Evolutionary conservation across 2,329 filamentous ascomycete genomes (phyloP).

Genomic region (Exophiala calicioides): DNA sequence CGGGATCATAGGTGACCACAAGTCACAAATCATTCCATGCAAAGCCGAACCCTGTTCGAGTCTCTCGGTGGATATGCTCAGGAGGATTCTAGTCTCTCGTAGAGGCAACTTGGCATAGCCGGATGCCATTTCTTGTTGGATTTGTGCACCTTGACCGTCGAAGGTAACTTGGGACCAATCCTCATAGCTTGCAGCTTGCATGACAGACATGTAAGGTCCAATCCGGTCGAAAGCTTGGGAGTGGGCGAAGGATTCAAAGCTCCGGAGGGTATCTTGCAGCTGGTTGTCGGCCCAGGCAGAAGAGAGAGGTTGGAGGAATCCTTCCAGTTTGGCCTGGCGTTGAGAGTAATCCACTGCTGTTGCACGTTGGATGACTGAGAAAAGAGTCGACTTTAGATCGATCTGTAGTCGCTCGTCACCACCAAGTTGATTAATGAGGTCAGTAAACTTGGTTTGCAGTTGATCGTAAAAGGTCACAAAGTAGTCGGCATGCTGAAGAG

Average conservation of each 20-base stretch:
- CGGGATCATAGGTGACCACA: conserved; percentile 86
- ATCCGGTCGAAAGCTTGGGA: conserved; percentile 78
- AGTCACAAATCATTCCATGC: conserved; percentile 71
- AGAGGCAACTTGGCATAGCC: conserved; percentile 70
- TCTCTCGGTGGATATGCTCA: conserved; percentile 91
- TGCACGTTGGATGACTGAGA: conserved; percentile 91
- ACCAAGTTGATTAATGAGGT: conserved; percentile 71
- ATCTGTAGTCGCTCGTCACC: conserved; percentile 81
- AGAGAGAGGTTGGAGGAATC: conserved; percentile 81
- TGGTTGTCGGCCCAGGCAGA: conserved; percentile 74
- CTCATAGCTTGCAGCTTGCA: conserved; percentile 70
- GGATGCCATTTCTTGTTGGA: conserved; percentile 77
- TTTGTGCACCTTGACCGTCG: conserved; percentile 73
- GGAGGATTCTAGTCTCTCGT: conserved; percentile 82
- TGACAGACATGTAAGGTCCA: conserved; percentile 73
- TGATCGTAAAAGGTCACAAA: conserved; percentile 85
- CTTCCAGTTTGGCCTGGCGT: conserved; percentile 70
- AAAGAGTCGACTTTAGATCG: conserved; percentile 85
- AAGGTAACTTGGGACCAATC: conserved; percentile 82
- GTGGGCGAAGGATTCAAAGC: conserved; percentile 76
- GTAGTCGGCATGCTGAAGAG: conserved; percentile 87
- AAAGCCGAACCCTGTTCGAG: conserved; percentile 71
- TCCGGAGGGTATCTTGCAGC: conserved; percentile 68
- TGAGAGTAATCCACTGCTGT: conserved; percentile 69
- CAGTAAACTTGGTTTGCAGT: conserved; percentile 77